Evolutionary conservation across 2,329 filamentous ascomycete genomes (phyloP).

Genomic region (Byssoonygena ceratinophila): DNA sequence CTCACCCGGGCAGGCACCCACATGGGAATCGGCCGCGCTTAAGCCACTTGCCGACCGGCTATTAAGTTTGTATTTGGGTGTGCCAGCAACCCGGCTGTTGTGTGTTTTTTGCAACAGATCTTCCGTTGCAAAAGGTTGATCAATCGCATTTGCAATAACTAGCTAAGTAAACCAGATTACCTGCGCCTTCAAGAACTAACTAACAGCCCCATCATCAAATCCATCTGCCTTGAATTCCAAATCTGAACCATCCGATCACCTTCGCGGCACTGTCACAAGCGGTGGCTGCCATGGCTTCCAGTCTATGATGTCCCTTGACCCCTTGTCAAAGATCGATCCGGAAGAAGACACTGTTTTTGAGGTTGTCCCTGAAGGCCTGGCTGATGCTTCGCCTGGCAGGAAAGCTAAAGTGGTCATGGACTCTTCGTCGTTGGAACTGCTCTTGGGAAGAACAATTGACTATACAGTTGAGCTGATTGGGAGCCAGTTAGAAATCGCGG

Average conservation of each 20-base stretch:
- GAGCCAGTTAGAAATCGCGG: slow-evolving; percentile 90
- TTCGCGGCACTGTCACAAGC: slow-evolving; percentile 86
- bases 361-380: slow-evolving; percentile 39
- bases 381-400: slow-evolving; percentile 26
- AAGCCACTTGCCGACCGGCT: slow-evolving; percentile 38
- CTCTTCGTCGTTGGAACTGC: slow-evolving; percentile 69
- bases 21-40: slow-evolving; percentile 39
- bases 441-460: slow-evolving; percentile 91
- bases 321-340: slow-evolving; percentile 44
- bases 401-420: slow-evolving; percentile 91
- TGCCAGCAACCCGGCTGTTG: slow-evolving; percentile 38
- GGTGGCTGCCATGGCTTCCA: slow-evolving; percentile 98
- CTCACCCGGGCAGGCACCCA: no score
- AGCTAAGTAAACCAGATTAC: no score
- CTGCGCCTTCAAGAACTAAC: slow-evolving; percentile 67
- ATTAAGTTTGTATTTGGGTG: slow-evolving; percentile 41
- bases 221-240: slow-evolving; percentile 29
- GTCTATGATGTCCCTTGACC: slow-evolving; percentile 79
- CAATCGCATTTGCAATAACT: no score
- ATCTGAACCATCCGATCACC: slow-evolving; percentile 64
- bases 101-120: slow-evolving; percentile 37
- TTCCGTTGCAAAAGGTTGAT: no score
- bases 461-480: slow-evolving; percentile 94
- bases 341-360: slow-evolving; percentile 86
- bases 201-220: slow-evolving; percentile 47